Evolutionary conservation across 176 grass and related monocot genomes (phyloP), one percentile per base, ranked within the genome.

Genomic region (Raddia distichophylla): DNA sequence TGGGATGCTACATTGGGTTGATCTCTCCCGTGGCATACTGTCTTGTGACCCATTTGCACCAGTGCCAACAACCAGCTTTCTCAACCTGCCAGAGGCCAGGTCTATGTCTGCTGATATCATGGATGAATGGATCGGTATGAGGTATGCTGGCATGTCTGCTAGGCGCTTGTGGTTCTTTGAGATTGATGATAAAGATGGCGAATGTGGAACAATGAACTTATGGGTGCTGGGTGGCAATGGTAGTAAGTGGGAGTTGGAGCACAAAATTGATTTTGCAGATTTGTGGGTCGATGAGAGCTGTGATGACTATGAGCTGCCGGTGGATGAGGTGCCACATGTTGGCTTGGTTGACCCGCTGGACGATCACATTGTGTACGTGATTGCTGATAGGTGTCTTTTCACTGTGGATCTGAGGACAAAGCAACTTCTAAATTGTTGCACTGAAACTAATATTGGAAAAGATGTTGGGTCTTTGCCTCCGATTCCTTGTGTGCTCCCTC

Each of bases 161-260:
- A 27, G 27, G 27, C 27, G 27, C 27, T 27, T 27, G 27, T 27
- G 27, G 27, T 27, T 27, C 18, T 48, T 69, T 47, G 42, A 69
- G 17, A 47, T 69, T 19, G 66, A 69, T 20, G 34, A 65, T 7
- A 34, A 65, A 16, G 66, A 69, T 69, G 66, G 66, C 17, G 43
- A 69, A 47, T 43, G 66, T 48, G 27, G 27, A 27, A 27, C 27
- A 27, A 27, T 27, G 27, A 27, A 27, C 27, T 27, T 27, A 27
- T 27, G 35, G 34, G 66, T 14, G 42, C 10, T 69, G 15, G 40
- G 18, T 44, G 66, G 66, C 17, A 69, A 48, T 18, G 47, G 43
- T 69, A 18, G 66, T 47, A 43, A 20, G 44, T 69, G 66, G 66
- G 43, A 47, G 17, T 48, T 69, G 66, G 42, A 69, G n/a, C 42